Evolutionary conservation across 1,284 basidiomycete genomes (phyloP), one percentile per base, ranked within the genome.

Genomic region (Cutaneotrichosporon sp.): DNA sequence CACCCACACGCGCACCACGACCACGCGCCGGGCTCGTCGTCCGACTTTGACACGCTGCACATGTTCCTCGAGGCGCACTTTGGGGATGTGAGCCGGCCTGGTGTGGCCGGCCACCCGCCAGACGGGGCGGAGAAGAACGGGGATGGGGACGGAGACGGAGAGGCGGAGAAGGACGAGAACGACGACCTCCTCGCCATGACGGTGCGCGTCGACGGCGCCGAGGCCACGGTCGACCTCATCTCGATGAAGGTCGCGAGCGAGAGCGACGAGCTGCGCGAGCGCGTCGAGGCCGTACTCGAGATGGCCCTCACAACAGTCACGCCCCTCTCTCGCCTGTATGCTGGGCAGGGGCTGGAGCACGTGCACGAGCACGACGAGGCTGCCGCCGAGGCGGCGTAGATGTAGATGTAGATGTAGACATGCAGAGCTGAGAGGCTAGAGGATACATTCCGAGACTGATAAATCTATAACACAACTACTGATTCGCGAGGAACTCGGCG

Each of bases 31-130:
- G 34, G 33, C 34, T 34, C 20, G 33, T 20, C 34, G n/a, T 63
- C 64, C 24, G 76, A 78, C 56, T 87, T 94, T 56, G 88, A 89
- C 69, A 84, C 88, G 33, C 82, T 97, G 33, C 89, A 89, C 18
- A 89, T 90, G 83, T 97, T 98, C 82, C 84, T 98, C 25, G 90
- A 94, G 77, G 91, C 94, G 16, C 94, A 98, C 79, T 98, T 98
- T 70, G 93, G 94, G 33, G 87, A 92, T 29, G 89, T 97, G 24
- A 62, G 66, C 5, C 64, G 60, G 25, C 70, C 76, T 0, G 61
- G 46, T 24, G 69, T 69, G 27, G 46, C 58, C 6, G 51, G 33
- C 7, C 20, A 34, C 10, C 68, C 69, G 14, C 75, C 69, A 2
- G 67, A 72, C 54, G n/a, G n/a, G n/a, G n/a, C n/a, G n/a, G 77